These are phyloP conservation scores for Myxozyma kluyveri DNA, from an alignment of 805 yeast species.

Conservation along the genomic window DNA sequence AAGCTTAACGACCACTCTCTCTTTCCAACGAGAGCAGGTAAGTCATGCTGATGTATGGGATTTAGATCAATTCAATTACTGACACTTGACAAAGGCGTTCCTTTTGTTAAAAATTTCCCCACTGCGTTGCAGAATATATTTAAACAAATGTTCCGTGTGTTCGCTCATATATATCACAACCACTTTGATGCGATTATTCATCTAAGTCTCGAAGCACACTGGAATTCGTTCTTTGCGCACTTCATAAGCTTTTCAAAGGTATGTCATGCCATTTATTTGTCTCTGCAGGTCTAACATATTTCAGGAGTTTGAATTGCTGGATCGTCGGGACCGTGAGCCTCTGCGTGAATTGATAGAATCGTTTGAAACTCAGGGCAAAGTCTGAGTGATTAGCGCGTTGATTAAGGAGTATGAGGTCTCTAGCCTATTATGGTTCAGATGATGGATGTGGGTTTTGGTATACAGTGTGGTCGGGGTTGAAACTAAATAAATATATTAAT, in stretches of 20 bases:
- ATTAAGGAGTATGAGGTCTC: too few relatives aligned
- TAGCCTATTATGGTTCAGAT: not conserved
- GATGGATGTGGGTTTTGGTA: too few relatives aligned
- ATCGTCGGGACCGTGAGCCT: conserved; percentile 75
- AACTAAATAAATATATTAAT: too few relatives aligned
- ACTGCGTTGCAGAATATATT: conserved; percentile 83
- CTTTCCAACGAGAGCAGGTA: conserved; percentile 88
- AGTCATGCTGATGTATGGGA: conserved; percentile 24
- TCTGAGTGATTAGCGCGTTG: too few relatives aligned
- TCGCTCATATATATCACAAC: conserved; percentile 91
- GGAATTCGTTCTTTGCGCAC: conserved; percentile 97
- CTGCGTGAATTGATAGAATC: conserved; percentile 70
- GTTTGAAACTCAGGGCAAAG: conserved; percentile 80
- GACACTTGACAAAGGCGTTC: conserved; percentile 39
- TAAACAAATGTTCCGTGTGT: conserved; percentile 89
- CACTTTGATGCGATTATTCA: conserved; percentile 95
- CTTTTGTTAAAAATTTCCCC: conserved; percentile 82
- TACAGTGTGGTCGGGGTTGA: not conserved
- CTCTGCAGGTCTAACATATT: not conserved
- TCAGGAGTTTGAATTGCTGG: conserved; percentile 73
- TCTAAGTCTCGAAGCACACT: conserved; percentile 89
- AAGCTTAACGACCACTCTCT: conserved; percentile 84
- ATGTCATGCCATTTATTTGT: not conserved
- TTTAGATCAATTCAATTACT: not conserved
- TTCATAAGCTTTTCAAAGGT: conserved; percentile 74